Conservation (phyloP, 257 asterid species). For the Apocynum venetum region DNA sequence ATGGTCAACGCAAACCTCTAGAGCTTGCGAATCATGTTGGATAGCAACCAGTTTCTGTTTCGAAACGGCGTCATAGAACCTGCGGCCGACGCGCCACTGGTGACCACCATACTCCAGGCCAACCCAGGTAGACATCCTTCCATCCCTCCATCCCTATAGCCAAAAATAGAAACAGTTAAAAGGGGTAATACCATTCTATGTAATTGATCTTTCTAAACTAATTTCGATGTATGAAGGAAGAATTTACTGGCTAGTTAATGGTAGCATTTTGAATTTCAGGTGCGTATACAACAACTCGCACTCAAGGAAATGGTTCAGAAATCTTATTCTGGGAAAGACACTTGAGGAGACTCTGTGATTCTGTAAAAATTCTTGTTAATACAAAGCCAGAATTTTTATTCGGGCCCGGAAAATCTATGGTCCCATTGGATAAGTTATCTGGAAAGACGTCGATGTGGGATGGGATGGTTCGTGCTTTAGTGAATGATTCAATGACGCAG, state of each 20-base stretch:
- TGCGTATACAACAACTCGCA: slow-evolving; percentile 93
- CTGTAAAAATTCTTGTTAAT: slow-evolving; percentile 46
- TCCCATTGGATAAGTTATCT: slow-evolving; percentile 24
- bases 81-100: slow-evolving; percentile 50
- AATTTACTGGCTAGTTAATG: background rate
- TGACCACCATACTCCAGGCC: slow-evolving; percentile 66
- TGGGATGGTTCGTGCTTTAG: slow-evolving; percentile 46
- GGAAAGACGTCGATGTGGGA: slow-evolving; percentile 42
- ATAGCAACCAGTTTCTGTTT: slow-evolving; percentile 40
- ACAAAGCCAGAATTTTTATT: slow-evolving; percentile 51
- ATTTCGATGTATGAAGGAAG: background rate
- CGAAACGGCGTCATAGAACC: slow-evolving; percentile 56
- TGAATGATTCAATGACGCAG: slow-evolving; percentile 59
- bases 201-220: background rate
- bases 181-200: background rate
- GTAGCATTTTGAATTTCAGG: slow-evolving; percentile 42
- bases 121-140: slow-evolving; percentile 49
- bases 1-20: background rate
- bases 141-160: background rate
- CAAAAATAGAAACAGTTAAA: background rate
- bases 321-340: slow-evolving; percentile 87
- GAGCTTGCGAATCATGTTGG: slow-evolving; percentile 26
- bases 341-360: slow-evolving; percentile 59
- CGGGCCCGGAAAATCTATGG: slow-evolving; percentile 13
- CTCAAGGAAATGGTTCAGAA: slow-evolving; percentile 58